phyloP scores from a whole-genome alignment of 805 yeast species.

The Candida anglica region DNA sequence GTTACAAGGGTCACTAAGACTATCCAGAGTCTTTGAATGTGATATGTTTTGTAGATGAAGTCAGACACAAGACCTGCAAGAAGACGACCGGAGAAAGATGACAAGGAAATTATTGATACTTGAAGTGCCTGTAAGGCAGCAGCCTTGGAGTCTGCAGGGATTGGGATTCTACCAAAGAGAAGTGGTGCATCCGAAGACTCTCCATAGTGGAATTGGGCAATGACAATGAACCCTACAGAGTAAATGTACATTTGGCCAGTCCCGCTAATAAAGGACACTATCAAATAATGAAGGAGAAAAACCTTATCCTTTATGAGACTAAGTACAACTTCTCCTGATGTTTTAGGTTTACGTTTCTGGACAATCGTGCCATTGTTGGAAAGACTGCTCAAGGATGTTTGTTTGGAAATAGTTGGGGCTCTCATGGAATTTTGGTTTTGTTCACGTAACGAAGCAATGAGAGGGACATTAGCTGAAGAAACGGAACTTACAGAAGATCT shows the following conservation, averaged over 20 bases:
- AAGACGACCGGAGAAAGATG: conserved; percentile 64
- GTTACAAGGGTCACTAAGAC: conserved; percentile 41
- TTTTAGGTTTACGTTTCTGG: background rate
- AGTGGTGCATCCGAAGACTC: conserved; percentile 27
- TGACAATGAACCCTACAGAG: conserved; percentile 69
- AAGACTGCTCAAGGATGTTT: background rate
- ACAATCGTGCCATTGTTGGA: no score
- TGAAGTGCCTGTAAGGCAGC: conserved; percentile 62
- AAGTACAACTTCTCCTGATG: conserved; percentile 15
- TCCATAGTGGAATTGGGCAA: conserved; percentile 31
- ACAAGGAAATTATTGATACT: conserved; percentile 61
- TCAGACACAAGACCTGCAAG: conserved; percentile 67
- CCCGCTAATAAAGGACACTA: conserved; percentile 57
- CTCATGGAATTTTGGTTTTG: background rate
- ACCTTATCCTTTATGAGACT: conserved; percentile 17
- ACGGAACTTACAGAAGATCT: conserved; percentile 13
- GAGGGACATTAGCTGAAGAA: conserved; percentile 9
- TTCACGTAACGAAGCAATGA: conserved; percentile 1
- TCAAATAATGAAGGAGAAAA: conserved; percentile 50
- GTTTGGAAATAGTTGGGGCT: conserved; percentile 2
- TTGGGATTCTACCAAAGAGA: background rate
- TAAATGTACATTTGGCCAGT: conserved; percentile 71
- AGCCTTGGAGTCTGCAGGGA: conserved; percentile 9
- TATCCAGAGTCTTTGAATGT: conserved; percentile 65
- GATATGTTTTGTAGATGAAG: conserved; percentile 44